Evolutionary conservation across 495 filamentous ascomycete species (phyloP).

Genomic region (Aspergillus diversus): DNA sequence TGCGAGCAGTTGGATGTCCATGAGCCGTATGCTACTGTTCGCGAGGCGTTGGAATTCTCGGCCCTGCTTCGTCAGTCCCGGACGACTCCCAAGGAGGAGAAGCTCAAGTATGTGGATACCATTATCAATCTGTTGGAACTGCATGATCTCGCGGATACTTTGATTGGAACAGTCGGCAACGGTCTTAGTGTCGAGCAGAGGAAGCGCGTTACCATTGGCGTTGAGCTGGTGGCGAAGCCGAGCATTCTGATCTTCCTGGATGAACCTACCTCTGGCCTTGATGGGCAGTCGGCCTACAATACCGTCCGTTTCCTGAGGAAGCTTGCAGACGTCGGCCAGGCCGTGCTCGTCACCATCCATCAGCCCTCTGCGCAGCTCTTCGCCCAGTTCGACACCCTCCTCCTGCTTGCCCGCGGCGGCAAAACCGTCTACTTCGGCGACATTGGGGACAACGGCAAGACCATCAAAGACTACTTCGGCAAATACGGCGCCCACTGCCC

Average conservation of each 20-base stretch:
- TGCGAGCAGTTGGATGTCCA: conserved; percentile 65
- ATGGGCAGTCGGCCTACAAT: conserved; percentile 65
- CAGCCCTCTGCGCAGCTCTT: conserved; percentile 75
- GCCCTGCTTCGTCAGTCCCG: conserved; percentile 59
- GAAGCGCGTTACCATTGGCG: conserved; percentile 67
- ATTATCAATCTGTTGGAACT: conserved; percentile 63
- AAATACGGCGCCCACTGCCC: conserved; percentile 75
- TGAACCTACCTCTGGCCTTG: conserved; percentile 75
- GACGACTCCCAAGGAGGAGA: conserved; percentile 53
- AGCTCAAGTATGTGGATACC: conserved; percentile 60
- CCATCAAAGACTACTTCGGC: conserved; percentile 73
- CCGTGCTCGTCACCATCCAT: conserved; percentile 74
- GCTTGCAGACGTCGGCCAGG: conserved; percentile 67
- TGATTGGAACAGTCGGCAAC: conserved; percentile 53
- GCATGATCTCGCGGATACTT: conserved; percentile 55
- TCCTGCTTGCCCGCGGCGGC: conserved; percentile 70
- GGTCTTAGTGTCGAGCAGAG: conserved; percentile 63
- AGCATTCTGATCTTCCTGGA: conserved; percentile 74
- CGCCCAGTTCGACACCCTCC: conserved; percentile 70
- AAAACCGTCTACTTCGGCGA: conserved; percentile 74
- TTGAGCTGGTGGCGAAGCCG: conserved; percentile 70
- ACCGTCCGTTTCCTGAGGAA: conserved; percentile 66
- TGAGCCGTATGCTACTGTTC: conserved; percentile 59
- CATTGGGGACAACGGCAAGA: conserved; percentile 54
- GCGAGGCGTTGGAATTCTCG: conserved; percentile 62